These are phyloP conservation scores for Eutrema salsugineum DNA, from an alignment of 441 rosid genomes.

Conservation along the genomic window DNA sequence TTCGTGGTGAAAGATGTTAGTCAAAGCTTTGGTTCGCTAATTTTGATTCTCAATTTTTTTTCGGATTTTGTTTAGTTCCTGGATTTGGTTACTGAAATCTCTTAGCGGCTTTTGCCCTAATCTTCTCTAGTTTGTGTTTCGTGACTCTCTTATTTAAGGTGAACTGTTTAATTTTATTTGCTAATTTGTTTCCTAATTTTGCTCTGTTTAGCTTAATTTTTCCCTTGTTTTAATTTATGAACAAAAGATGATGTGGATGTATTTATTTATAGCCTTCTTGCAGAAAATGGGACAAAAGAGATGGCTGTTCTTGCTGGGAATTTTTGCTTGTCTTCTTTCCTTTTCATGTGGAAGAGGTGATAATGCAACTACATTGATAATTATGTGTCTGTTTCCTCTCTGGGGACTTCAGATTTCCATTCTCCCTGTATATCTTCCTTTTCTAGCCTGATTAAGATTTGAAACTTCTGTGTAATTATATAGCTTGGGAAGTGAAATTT, in stretches of 20 bases:
- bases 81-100: constrained; percentile 6
- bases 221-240: neutral
- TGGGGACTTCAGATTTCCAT: neutral
- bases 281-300: constrained; percentile 47
- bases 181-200: neutral
- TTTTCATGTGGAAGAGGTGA: constrained; percentile 48
- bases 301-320: constrained; percentile 32
- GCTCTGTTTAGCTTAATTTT: constrained; percentile 9
- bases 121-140: neutral
- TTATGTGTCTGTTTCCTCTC: neutral
- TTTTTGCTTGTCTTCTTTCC: constrained; percentile 32
- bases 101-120: neutral
- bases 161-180: neutral
- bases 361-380: neutral
- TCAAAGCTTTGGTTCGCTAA: neutral
- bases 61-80: neutral
- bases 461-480: neutral
- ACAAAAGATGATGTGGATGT: neutral
- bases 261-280: neutral
- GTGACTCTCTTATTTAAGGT: neutral
- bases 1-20: neutral
- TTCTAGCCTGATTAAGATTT: neutral
- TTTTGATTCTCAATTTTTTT: neutral
- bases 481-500: neutral
- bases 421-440: neutral